Conservation (phyloP, 495 filamentous ascomycete genomes). For the Podospora sp. region DNA sequence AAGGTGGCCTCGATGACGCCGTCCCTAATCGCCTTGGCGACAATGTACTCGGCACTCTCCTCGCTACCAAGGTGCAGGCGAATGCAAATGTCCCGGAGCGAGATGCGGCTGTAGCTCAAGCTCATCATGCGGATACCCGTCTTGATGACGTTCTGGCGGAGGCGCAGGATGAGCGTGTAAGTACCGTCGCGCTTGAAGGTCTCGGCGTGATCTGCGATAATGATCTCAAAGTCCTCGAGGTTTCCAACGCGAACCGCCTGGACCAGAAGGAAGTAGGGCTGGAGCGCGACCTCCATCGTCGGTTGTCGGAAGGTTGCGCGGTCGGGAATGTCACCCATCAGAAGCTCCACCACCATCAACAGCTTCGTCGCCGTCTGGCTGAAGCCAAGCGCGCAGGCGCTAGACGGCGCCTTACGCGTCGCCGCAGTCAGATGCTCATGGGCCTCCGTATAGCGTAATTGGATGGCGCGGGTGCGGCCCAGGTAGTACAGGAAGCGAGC, state of each 20-base stretch:
- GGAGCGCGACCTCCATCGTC: slow-evolving; percentile 78
- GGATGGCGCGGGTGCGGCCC: slow-evolving; percentile 92
- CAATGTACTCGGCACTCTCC: slow-evolving; percentile 97
- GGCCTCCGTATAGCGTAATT: slow-evolving; percentile 95
- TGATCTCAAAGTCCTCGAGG: slow-evolving; percentile 84
- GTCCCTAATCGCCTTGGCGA: slow-evolving; percentile 96
- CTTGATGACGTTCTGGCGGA: slow-evolving; percentile 98
- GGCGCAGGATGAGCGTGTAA: slow-evolving; percentile 89
- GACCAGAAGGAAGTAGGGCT: slow-evolving; percentile 89
- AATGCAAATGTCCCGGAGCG: slow-evolving; percentile 96
- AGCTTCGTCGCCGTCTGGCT: slow-evolving; percentile 94
- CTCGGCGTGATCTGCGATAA: slow-evolving; percentile 74
- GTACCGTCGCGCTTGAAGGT: slow-evolving; percentile 92
- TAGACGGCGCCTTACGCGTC: slow-evolving; percentile 91
- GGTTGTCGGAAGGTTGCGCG: slow-evolving; percentile 89
- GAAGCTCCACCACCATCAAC: slow-evolving; percentile 88
- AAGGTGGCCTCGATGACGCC: slow-evolving; percentile 96
- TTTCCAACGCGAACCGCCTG: slow-evolving; percentile 95
- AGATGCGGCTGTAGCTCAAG: slow-evolving; percentile 94
- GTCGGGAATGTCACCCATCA: slow-evolving; percentile 99
- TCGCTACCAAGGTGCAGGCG: slow-evolving; percentile 89
- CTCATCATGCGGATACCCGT: slow-evolving; percentile 99
- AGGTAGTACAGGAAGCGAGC: slow-evolving; percentile 95
- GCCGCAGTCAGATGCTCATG: slow-evolving; percentile 90
- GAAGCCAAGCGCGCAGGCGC: slow-evolving; percentile 85